These are phyloP conservation scores for Nakazawaea molendinolei DNA, from an alignment of 805 yeast species.

Conservation along the genomic window DNA sequence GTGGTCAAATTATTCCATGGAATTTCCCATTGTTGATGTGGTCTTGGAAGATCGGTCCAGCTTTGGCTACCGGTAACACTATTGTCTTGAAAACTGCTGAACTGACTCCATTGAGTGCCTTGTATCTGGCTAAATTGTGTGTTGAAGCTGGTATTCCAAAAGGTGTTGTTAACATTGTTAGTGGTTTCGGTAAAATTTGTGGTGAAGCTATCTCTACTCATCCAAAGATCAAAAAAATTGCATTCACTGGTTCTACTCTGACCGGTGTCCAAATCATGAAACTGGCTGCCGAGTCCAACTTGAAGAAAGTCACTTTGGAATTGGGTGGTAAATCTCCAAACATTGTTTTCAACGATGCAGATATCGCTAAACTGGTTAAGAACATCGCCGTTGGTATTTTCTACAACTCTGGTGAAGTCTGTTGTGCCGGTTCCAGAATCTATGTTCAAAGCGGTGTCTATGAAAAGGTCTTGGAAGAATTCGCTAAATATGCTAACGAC, in stretches of 20 bases:
- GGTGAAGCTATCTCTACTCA: slow-evolving; percentile 56
- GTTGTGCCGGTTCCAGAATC: slow-evolving; percentile 91
- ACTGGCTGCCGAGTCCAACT: slow-evolving; percentile 70
- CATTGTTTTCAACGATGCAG: slow-evolving; percentile 81
- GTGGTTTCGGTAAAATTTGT: slow-evolving; percentile 55
- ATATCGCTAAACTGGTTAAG: slow-evolving; percentile 68
- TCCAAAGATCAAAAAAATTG: slow-evolving; percentile 52
- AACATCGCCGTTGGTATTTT: slow-evolving; percentile 78
- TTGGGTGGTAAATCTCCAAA: slow-evolving; percentile 96
- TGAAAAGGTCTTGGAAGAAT: slow-evolving; percentile 63
- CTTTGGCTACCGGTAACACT: slow-evolving; percentile 61
- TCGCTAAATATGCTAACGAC: slow-evolving; percentile 44
- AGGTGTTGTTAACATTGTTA: slow-evolving; percentile 56
- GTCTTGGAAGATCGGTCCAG: slow-evolving; percentile 66
- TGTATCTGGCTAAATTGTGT: slow-evolving; percentile 44
- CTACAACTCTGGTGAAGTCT: slow-evolving; percentile 93
- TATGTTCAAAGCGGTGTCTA: slow-evolving; percentile 82
- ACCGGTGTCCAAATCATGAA: slow-evolving; percentile 77
- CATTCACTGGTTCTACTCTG: slow-evolving; percentile 65
- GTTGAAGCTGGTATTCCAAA: slow-evolving; percentile 57
- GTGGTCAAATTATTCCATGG: slow-evolving; percentile 71
- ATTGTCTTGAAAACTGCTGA: slow-evolving; percentile 60
- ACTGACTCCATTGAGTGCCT: slow-evolving; percentile 60
- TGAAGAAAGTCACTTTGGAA: slow-evolving; percentile 90
- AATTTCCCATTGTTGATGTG: slow-evolving; percentile 65